A percentile compares a stretch with the other conserved stretches of the same genome.
Conservation (phyloP, 495 filamentous ascomycete species). For the Penicillium pancosmium region DNA sequence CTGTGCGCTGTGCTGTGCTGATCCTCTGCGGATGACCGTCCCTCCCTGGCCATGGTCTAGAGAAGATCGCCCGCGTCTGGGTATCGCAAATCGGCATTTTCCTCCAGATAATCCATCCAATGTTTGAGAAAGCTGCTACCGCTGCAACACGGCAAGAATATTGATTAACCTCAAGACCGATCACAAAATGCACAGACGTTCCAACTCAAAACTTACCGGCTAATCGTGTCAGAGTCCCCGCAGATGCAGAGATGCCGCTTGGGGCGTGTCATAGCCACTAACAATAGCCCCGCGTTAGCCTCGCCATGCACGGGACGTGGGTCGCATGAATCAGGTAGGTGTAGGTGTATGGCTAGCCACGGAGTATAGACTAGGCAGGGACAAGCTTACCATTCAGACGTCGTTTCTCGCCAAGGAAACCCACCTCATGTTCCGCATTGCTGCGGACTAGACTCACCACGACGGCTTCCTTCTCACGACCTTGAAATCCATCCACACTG, state of each 20-base stretch:
- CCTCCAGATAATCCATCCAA: conserved; percentile 90
- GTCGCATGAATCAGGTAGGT: not conserved
- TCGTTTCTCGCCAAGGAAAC: conserved; percentile 92
- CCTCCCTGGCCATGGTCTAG: conserved; percentile 13
- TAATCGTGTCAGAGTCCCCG: conserved; percentile 91
- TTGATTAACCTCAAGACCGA: conserved; percentile 9
- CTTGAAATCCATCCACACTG: conserved; percentile 96
- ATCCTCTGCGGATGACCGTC: too few species aligned
- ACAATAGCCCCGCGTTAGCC: conserved; percentile 9
- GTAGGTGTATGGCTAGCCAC: not conserved
- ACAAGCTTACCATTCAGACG: conserved; percentile 74
- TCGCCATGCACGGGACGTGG: conserved; percentile 8
- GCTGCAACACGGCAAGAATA: conserved; percentile 41
- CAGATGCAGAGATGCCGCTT: conserved; percentile 88
- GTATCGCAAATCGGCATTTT: conserved; percentile 82
- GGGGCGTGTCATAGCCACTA: conserved; percentile 94
- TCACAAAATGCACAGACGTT: not conserved
- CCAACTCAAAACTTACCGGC: conserved; percentile 59
- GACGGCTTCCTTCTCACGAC: conserved; percentile 94
- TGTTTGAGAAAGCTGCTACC: conserved; percentile 79
- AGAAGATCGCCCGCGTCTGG: conserved; percentile 66
- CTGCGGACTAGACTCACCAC: conserved; percentile 89
- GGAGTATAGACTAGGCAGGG: not conserved
- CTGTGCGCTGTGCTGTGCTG: too few species aligned
- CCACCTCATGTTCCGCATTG: conserved; percentile 83